phyloP scores from a whole-genome alignment of 495 filamentous ascomycete genomes.

The Umbilicaria muhlenbergii region DNA sequence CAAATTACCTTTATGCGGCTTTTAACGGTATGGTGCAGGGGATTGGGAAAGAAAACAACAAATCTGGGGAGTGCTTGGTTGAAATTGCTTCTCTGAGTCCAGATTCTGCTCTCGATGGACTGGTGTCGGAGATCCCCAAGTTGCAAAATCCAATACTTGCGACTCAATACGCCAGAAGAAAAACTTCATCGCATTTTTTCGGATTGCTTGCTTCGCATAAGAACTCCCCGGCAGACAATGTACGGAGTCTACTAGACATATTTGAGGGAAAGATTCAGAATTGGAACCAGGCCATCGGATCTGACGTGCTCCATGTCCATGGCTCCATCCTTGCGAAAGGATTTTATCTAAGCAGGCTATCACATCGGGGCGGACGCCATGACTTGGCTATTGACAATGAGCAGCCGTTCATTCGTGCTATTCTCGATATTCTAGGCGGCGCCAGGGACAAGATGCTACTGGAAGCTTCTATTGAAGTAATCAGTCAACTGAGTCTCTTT shows the following conservation, averaged over 20 bases:
- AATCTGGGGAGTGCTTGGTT: constrained; percentile 44
- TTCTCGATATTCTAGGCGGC: constrained; percentile 31
- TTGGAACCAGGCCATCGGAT: constrained; percentile 46
- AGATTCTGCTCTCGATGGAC: constrained; percentile 27
- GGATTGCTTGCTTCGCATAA: constrained; percentile 65
- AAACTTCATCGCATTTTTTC: constrained; percentile 49
- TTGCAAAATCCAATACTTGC: constrained; percentile 45
- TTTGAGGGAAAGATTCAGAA: constrained; percentile 24
- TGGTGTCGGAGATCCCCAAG: constrained; percentile 31
- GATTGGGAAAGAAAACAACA: constrained; percentile 29
- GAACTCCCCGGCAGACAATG: constrained; percentile 18
- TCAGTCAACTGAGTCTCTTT: constrained; percentile 65
- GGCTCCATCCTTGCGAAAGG: constrained; percentile 42
- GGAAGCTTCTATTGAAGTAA: constrained; percentile 43
- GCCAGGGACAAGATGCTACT: constrained; percentile 40
- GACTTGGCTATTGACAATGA: too few relatives aligned
- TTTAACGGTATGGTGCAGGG: constrained; percentile 43
- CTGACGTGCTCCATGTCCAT: constrained; percentile 40
- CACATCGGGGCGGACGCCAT: constrained; percentile 22
- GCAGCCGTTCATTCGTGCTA: constrained; percentile 18
- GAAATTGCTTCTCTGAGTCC: constrained; percentile 52
- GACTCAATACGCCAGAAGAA: constrained; percentile 49
- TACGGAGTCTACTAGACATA: constrained; percentile 24
- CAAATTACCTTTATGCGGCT: constrained; percentile 32
- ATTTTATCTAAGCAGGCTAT: constrained; percentile 43